A percentile compares a stretch with the other conserved stretches of the same genome.
phyloP scores from a whole-genome alignment of 1,284 basidiomycete genomes.

The Kalmanozyma brasiliensis region DNA sequence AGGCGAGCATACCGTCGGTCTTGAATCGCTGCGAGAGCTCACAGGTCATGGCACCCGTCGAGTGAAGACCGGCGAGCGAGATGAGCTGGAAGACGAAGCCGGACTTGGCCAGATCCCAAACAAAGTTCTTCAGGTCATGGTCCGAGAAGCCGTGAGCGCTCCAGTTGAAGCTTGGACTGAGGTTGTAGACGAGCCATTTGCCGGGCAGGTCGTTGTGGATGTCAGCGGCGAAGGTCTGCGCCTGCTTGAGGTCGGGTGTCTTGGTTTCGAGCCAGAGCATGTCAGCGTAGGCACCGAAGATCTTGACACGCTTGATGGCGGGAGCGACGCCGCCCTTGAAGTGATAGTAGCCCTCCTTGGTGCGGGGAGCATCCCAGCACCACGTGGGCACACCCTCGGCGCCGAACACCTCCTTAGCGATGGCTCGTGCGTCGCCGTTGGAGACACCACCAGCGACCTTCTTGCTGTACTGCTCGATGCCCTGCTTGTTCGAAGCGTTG shows the following conservation, averaged over 20 bases:
- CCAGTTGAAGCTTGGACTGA: slow-evolving; percentile 96
- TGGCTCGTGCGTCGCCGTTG: slow-evolving; percentile 77
- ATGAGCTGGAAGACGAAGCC: slow-evolving; percentile 68
- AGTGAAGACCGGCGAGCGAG: slow-evolving; percentile 66
- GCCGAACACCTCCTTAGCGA: slow-evolving; percentile 80
- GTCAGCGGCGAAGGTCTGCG: slow-evolving; percentile 79
- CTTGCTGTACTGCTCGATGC: slow-evolving; percentile 71
- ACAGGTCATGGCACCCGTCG: slow-evolving; percentile 56
- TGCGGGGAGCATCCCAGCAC: slow-evolving; percentile 92
- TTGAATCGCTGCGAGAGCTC: slow-evolving; percentile 73
- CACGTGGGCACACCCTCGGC: slow-evolving; percentile 75
- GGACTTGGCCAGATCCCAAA: slow-evolving; percentile 64
- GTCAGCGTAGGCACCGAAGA: slow-evolving; percentile 73
- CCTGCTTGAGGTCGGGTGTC: slow-evolving; percentile 81
- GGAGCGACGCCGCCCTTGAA: slow-evolving; percentile 84
- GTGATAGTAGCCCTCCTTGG: slow-evolving; percentile 91
- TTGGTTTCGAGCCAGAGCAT: slow-evolving; percentile 80
- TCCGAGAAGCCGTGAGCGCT: slow-evolving; percentile 81
- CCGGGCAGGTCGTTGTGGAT: slow-evolving; percentile 79
- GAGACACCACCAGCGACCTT: slow-evolving; percentile 78
- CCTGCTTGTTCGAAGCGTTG: slow-evolving; percentile 67
- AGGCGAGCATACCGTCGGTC: slow-evolving; percentile 69
- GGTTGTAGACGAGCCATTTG: slow-evolving; percentile 91
- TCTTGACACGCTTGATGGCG: slow-evolving; percentile 82
- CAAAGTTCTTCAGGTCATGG: slow-evolving; percentile 68